Evolutionary conservation across 805 yeast genomes (phyloP).

Genomic region (Starmerella etchellsii): DNA sequence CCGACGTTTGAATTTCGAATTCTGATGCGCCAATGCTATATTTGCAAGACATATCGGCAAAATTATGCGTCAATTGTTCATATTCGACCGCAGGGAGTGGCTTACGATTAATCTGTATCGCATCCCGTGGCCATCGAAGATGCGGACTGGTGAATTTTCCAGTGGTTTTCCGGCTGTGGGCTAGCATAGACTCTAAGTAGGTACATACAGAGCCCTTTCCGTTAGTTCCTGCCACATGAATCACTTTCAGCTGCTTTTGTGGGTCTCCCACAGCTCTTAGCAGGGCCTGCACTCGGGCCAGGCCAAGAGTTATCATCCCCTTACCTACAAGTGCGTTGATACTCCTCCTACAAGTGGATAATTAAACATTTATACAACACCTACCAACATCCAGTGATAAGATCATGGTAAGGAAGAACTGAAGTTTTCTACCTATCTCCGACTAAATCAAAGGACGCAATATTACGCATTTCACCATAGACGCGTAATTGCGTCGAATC

Average conservation of each 20-base stretch:
- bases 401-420: too few species aligned
- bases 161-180: conserved; percentile 35
- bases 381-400: too few species aligned
- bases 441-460: too few species aligned
- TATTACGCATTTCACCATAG: too few species aligned
- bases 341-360: too few species aligned
- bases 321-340: background rate
- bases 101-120: conserved; percentile 50
- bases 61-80: conserved; percentile 31
- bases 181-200: conserved; percentile 54
- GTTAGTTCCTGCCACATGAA: conserved; percentile 95
- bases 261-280: conserved; percentile 52
- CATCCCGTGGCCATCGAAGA: conserved; percentile 57
- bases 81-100: conserved; percentile 42
- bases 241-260: conserved; percentile 44
- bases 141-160: conserved; percentile 92
- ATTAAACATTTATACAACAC: too few species aligned
- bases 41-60: conserved; percentile 32
- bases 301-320: conserved; percentile 43
- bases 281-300: conserved; percentile 37
- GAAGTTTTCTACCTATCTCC: too few species aligned
- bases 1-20: conserved; percentile 74
- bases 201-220: conserved; percentile 93
- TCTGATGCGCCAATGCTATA: conserved; percentile 59
- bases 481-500: too few species aligned